Evolutionary conservation across 208 protist genomes (phyloP).

Genomic region (Leishmania braziliensis): DNA sequence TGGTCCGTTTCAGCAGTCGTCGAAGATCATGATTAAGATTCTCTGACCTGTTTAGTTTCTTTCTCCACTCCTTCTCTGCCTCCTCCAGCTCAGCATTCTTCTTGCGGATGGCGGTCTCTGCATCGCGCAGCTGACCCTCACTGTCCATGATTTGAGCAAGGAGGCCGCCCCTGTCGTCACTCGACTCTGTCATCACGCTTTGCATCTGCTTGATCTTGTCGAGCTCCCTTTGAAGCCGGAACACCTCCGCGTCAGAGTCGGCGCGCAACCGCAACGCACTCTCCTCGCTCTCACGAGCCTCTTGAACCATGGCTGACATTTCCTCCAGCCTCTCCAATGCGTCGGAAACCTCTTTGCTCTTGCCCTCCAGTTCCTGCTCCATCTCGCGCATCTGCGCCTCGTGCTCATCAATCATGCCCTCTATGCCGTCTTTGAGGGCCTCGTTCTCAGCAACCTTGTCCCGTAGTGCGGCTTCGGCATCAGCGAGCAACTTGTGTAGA

Average conservation of each 20-base stretch:
- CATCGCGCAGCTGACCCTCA: constrained; percentile 32
- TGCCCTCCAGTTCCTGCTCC: constrained; percentile 53
- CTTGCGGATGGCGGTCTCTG: constrained; percentile 21
- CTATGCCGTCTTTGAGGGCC: constrained; percentile 48
- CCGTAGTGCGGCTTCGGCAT: constrained; percentile 37
- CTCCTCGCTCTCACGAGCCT: constrained; percentile 69
- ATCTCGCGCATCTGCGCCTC: constrained; percentile 64
- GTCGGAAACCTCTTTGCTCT: constrained; percentile 68
- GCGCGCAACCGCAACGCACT: constrained; percentile 51
- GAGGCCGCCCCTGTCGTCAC: constrained; percentile 30
- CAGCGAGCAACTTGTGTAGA: constrained; percentile 42
- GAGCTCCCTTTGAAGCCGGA: constrained; percentile 68
- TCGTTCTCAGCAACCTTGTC: constrained; percentile 58
- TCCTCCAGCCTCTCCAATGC: constrained; percentile 75
- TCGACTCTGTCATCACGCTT: constrained; percentile 18
- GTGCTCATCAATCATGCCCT: constrained; percentile 59
- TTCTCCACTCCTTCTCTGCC: constrained; percentile 13
- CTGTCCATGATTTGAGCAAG: constrained; percentile 33
- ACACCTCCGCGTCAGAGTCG: constrained; percentile 75
- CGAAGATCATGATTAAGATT: constrained; percentile 33
- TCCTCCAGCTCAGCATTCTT: constrained; percentile 30
- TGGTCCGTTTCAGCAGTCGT: constrained; percentile 34
- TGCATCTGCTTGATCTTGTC: constrained; percentile 50
- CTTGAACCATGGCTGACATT: constrained; percentile 75
- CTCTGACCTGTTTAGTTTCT: constrained; percentile 25